Base-by-base conservation (phyloP, 768 basidiomycete genomes). In the Trametes sanguinea region DNA sequence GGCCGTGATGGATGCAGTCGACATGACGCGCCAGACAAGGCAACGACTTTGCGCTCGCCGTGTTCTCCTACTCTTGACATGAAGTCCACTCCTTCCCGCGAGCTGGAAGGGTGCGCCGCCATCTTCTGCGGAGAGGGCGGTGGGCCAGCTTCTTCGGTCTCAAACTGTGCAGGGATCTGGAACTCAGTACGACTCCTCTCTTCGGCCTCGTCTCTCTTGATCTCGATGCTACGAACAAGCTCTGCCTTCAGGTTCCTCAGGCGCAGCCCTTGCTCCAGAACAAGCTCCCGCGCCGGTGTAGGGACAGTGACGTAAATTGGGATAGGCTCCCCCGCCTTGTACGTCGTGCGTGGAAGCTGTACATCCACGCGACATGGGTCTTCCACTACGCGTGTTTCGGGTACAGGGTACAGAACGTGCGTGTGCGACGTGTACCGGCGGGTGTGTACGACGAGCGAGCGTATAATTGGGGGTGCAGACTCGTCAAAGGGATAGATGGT, bases 21-120 rank as follows among this genome's bases (percentile, higher is more conserved):
- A 72, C 94, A 94, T 17, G 93, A 89, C 45, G 94, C 95, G 48
- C 96, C 96, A 13, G 95, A 94, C 6, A 89, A 84, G 11, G 93
- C 87, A 30, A 98, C 78, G 53, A 88, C 79, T 17, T 76, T 76
- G 14, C 71, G 72, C 13, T 80, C 80, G 16, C 81, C 81, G 3
- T 57, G 66, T 9, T 62, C 63, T 1, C 65, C 67, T 6, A 57
- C 14, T 10, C 45, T 13, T 13, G 80, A 75, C 22, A 51, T 59
- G 48, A 57, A 61, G 33, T 61, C 62, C 8, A 51, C 48, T 2
- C 39, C 48, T 27, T 65, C 52, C 4, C 69, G 56, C 46, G 72
- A 67, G 44, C 75, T 63, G 27, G 72, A 70, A 33, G 72, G 66
- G 3, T 54, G 53, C 7, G 65, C 53, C 8, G 56, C 50, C 17